Conservation (phyloP, 2,329 filamentous ascomycete species). For the Rhinocladiella similis region DNA sequence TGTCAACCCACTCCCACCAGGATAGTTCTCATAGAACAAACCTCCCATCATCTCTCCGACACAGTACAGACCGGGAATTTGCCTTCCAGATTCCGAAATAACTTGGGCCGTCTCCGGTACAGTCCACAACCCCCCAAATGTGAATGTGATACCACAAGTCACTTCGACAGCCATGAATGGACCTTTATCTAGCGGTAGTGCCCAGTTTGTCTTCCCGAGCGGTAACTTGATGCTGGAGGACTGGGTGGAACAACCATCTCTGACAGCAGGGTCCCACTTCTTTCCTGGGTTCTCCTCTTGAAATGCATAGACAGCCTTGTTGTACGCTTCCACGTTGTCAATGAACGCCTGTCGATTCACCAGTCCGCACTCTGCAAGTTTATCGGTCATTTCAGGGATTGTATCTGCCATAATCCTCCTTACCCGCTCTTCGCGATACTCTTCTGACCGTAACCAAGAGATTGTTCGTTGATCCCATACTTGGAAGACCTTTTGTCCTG, state of each 20-base stretch:
- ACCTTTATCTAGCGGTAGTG: constrained; percentile 55
- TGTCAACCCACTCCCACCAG: constrained; percentile 63
- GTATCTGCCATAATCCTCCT: constrained; percentile 52
- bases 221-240: constrained; percentile 45
- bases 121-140: constrained; percentile 64
- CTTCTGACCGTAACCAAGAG: constrained; percentile 59
- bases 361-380: constrained; percentile 51
- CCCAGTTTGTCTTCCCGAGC: constrained; percentile 67
- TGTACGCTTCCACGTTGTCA: constrained; percentile 56
- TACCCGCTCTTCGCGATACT: constrained; percentile 62
- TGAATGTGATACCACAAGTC: constrained; percentile 67
- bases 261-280: constrained; percentile 60
- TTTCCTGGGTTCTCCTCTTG: constrained; percentile 45
- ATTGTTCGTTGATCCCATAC: constrained; percentile 60
- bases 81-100: constrained; percentile 44
- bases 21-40: constrained; percentile 64
- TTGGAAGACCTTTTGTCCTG: constrained; percentile 61
- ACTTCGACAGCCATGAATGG: constrained; percentile 67
- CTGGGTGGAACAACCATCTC: constrained; percentile 63
- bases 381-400: constrained; percentile 57
- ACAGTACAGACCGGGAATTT: constrained; percentile 60
- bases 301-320: constrained; percentile 54
- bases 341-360: constrained; percentile 49
- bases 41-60: constrained; percentile 68
- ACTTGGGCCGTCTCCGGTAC: constrained; percentile 56